Evolutionary conservation across 768 basidiomycete species (phyloP).

Genomic region (Trametopsis cervina): DNA sequence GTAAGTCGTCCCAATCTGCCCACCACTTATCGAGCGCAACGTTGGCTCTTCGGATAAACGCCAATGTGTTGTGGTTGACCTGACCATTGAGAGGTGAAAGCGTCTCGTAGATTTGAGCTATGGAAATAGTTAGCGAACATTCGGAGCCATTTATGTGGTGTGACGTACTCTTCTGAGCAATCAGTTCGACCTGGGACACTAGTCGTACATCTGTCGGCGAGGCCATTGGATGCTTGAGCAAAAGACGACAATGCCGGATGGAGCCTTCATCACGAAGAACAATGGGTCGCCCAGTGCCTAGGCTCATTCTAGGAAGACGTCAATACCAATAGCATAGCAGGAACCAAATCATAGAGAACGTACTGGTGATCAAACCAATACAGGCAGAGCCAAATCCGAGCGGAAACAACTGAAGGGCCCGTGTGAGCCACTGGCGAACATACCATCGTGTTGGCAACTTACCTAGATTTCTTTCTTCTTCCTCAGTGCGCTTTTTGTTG

Average conservation of each 20-base stretch:
- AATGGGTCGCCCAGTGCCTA: constrained; percentile 87
- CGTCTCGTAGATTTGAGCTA: constrained; percentile 92
- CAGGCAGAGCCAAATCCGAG: constrained; percentile 89
- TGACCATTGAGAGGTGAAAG: constrained; percentile 81
- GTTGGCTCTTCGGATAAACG: constrained; percentile 83
- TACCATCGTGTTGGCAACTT: constrained; percentile 14
- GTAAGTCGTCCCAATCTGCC: constrained; percentile 80
- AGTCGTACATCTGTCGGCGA: constrained; percentile 88
- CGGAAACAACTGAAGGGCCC: constrained; percentile 78
- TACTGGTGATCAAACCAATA: constrained; percentile 97
- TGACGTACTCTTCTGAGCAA: constrained; percentile 79
- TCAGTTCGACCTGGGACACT: constrained; percentile 81
- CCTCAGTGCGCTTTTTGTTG: constrained; percentile 51
- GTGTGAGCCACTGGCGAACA: constrained; percentile 7
- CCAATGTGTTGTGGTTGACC: constrained; percentile 76
- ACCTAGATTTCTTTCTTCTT: constrained; percentile 87
- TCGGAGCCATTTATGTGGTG: neutral
- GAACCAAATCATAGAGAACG: constrained; percentile 23
- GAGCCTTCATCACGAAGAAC: constrained; percentile 86
- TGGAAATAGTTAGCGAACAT: neutral
- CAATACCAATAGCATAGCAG: neutral
- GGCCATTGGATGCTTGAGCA: constrained; percentile 80
- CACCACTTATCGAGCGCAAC: constrained; percentile 89
- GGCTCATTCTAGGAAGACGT: constrained; percentile 59
- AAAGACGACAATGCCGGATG: constrained; percentile 74